phyloP scores from a whole-genome alignment of 2,329 filamentous ascomycete species.

The Colletotrichum filicis region DNA sequence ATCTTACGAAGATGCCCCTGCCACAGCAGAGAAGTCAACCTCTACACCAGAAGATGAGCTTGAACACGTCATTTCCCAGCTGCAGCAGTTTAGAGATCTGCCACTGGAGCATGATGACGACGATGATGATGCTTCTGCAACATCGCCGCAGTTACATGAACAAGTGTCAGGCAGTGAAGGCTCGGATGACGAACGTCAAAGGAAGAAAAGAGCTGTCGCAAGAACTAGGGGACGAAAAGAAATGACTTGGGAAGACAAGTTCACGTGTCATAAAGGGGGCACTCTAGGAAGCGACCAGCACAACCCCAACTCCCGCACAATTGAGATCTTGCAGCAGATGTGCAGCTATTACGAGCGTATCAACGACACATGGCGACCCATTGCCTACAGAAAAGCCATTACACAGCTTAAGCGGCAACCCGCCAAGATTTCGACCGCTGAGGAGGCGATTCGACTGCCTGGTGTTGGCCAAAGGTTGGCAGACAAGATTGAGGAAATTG shows the following conservation, averaged over 20 bases:
- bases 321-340: constrained; percentile 83
- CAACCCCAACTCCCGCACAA: constrained; percentile 81
- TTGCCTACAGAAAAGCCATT: constrained; percentile 82
- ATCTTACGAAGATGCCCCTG: neutral
- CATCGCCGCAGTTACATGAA: constrained; percentile 37
- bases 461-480: constrained; percentile 80
- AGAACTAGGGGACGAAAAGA: constrained; percentile 41
- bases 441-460: constrained; percentile 75
- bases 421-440: constrained; percentile 71
- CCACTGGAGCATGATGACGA: constrained; percentile 64
- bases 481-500: constrained; percentile 90
- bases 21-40: neutral
- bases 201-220: constrained; percentile 39
- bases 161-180: constrained; percentile 26
- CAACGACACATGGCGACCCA: constrained; percentile 81
- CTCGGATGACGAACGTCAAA: constrained; percentile 42
- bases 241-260: constrained; percentile 57
- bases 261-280: constrained; percentile 66
- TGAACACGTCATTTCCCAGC: constrained; percentile 71
- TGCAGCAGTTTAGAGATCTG: constrained; percentile 69
- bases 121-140: constrained; percentile 46
- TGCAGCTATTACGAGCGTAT: constrained; percentile 78
- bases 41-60: constrained; percentile 62
- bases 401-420: constrained; percentile 75
- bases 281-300: constrained; percentile 52